Conservation (phyloP, 2,329 filamentous ascomycete species). For the Albifimbria verrucaria region DNA sequence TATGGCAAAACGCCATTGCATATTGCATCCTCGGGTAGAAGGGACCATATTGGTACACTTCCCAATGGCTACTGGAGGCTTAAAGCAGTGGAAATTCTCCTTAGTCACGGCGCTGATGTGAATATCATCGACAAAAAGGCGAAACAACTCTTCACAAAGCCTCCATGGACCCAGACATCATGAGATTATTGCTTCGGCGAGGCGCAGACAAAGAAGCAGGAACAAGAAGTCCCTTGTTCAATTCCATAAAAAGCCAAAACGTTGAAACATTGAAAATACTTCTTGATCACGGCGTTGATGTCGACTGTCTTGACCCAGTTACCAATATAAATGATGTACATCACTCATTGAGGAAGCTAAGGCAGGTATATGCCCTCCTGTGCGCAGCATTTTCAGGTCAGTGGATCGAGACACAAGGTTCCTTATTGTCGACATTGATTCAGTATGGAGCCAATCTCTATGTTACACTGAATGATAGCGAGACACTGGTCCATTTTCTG, state of each 20-base stretch:
- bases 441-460: constrained; percentile 12
- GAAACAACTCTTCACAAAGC: constrained; percentile 10
- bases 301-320: constrained; percentile 6
- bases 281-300: constrained; percentile 10
- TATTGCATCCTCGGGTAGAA: constrained; percentile 4
- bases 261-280: constrained; percentile 7
- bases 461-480: constrained; percentile 12
- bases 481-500: constrained; percentile 14
- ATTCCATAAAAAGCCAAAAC: constrained; percentile 9
- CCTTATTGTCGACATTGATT: constrained; percentile 8
- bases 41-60: rapidly evolving
- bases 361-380: constrained; percentile 10
- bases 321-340: background rate
- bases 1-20: constrained; percentile 14
- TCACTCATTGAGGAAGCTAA: background rate
- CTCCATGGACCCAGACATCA: constrained; percentile 2
- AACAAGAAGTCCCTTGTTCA: constrained; percentile 9
- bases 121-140: constrained; percentile 7
- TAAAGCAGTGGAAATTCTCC: constrained; percentile 8
- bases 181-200: constrained; percentile 6
- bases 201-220: constrained; percentile 8
- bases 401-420: too few relatives aligned
- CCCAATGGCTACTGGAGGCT: constrained; percentile 6
- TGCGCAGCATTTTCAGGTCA: constrained; percentile 4
- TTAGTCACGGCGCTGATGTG: constrained; percentile 14